Base-by-base conservation (phyloP, 257 asterid species). In the Scutellaria barbata region DNA sequence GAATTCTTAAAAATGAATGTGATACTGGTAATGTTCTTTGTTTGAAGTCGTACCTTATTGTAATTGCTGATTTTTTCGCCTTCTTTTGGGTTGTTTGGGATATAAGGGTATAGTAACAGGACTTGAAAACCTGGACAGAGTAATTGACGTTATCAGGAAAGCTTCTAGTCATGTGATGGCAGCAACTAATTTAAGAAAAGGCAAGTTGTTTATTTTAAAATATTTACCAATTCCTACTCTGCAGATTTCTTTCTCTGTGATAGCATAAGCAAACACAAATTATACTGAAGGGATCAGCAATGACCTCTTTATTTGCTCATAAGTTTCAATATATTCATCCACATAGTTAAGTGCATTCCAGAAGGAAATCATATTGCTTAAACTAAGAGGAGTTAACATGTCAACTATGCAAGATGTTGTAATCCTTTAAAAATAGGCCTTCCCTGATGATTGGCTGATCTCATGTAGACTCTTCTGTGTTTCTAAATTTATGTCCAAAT, bases 41-140 rank as follows among this genome's bases (percentile, higher is more conserved):
- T 63, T 76, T 54, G 58, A 51, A 66, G 46, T 56, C 58, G 10
- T 39, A 41, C 67, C 61, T 16, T 64, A 33, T 58, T 68, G 68
- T 65, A 20, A 51, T 66, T 63, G 37, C 74, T 79, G 72, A 66
- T 69, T 63, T 30, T 43, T 63, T 66, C 67, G 35, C 53, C 63
- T 45, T 63, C 41, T 37, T 65, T 71, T 66, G 52, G 60, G 67
- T 48, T 59, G 16, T 65, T 43, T 84, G 81, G 76, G 78, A 79
- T 65, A 47, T 37, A 68, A 94, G 99, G 99, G 99, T 64, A 82
- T 95, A 59, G 71, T 90, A 60, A 66, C 77, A 79, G 99, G 98
- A 77, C 98, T 95, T 78, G 95, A 85, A 76, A 89, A 92, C 69
- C 81, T 92, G 85, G 98, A 92, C 76, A 82, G 80, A 71, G 89